phyloP scores from a whole-genome alignment of 257 asterid species.

The Solanum piurae region DNA sequence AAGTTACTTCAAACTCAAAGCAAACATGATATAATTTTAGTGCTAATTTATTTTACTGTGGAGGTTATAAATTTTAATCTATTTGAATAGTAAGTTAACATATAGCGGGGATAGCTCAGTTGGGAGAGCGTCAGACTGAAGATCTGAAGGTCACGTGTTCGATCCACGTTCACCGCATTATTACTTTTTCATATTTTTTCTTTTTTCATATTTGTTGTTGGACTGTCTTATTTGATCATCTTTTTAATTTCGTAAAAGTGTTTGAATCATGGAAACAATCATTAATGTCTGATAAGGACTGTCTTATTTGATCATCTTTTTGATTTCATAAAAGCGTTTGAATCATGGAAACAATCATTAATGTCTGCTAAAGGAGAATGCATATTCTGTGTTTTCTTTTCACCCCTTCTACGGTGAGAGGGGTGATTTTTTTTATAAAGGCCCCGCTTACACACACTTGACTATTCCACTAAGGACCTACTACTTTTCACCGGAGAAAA shows the following conservation, averaged over 20 bases:
- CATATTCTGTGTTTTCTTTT: neutral
- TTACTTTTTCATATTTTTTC: too few species aligned
- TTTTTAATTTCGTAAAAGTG: too few species aligned
- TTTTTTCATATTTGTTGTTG: too few species aligned
- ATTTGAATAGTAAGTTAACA: too few species aligned
- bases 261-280: neutral
- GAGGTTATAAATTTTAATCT: too few species aligned
- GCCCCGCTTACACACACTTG: neutral
- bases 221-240: too few species aligned
- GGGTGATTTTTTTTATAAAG: neutral
- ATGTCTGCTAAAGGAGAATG: neutral
- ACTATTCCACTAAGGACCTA: neutral
- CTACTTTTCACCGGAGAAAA: neutral
- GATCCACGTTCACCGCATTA: conserved; percentile 90
- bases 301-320: too few species aligned
- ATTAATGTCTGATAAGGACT: too few species aligned
- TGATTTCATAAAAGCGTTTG: too few species aligned
- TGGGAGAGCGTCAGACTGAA: conserved; percentile 96
- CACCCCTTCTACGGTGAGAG: neutral
- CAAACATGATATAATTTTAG: neutral
- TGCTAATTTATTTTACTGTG: neutral
- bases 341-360: neutral
- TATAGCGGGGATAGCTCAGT: conserved; percentile 81
- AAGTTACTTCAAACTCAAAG: neutral
- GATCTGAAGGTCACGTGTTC: conserved; percentile 90